phyloP scores from a whole-genome alignment of 805 yeast species.

The Candida corydali region DNA sequence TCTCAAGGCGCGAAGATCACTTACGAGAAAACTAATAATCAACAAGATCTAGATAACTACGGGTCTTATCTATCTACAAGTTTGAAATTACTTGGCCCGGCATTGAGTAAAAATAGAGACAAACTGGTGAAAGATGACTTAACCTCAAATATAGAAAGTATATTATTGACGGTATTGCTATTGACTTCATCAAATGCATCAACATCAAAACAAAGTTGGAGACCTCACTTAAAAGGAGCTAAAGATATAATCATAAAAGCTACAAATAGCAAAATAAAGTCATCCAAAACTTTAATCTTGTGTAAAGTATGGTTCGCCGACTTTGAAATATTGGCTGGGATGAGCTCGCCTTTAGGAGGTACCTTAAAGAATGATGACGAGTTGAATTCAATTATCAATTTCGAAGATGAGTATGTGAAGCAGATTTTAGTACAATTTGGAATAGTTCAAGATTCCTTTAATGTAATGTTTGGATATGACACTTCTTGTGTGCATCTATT shows the following conservation, averaged over 20 bases:
- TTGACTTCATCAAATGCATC: constrained; percentile 60
- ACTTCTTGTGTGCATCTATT: constrained; percentile 31
- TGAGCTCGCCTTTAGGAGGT: constrained; percentile 55
- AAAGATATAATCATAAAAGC: constrained; percentile 52
- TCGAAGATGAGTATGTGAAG: constrained; percentile 24
- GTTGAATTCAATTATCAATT: constrained; percentile 27
- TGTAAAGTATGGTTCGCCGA: constrained; percentile 57
- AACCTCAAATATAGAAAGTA: constrained; percentile 53
- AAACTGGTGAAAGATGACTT: constrained; percentile 11
- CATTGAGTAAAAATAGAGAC: constrained; percentile 19
- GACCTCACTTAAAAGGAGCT: constrained; percentile 62
- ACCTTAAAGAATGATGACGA: constrained; percentile 48
- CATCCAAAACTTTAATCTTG: constrained; percentile 42
- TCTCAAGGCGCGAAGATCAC: constrained; percentile 68
- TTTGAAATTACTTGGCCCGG: constrained; percentile 51
- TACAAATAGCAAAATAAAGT: constrained; percentile 16
- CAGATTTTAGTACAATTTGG: constrained; percentile 36
- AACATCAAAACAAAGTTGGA: constrained; percentile 53
- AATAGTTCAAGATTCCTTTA: constrained; percentile 42
- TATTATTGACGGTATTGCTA: constrained; percentile 59
- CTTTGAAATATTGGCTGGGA: constrained; percentile 54
- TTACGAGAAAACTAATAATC: constrained; percentile 32
- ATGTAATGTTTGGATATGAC: constrained; percentile 47
- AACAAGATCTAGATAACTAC: constrained; percentile 34
- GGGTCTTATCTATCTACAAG: constrained; percentile 62